Base-by-base conservation (phyloP, 1,139 yeast species). In the Diutina mesorugosa region DNA sequence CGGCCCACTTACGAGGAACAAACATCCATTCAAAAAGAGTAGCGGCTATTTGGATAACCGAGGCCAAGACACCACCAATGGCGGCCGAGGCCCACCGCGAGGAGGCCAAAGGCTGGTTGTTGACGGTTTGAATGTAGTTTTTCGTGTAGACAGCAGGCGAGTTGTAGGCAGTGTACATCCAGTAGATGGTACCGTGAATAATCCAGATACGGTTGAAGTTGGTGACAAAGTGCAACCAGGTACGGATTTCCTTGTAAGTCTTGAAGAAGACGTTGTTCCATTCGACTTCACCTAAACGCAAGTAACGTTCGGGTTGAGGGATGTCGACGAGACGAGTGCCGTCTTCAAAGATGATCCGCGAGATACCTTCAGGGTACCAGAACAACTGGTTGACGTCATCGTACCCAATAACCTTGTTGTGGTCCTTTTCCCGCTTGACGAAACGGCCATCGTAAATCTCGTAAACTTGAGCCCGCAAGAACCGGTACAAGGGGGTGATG, bases 361-460 rank as follows among this genome's bases (percentile, higher is more conserved):
- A 87, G 65, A 93, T 87, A 78, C 99, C 99, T 74, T 93, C 98
- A 52, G 99, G 98, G 74, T 93, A 95, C 99, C 99, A 93, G 76
- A 93, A 93, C 65, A 93, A 81, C 78, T 95, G 99, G 74, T 95
- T 93, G 60, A 93, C 95, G 77, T 95, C 99, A 77, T 93, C 99
- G 71, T 93, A 93, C 72, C 99, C 99, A 68, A 93, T 85, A 63
- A 93, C 82, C 69, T 87, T 81, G 77, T 90, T 87, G 76, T 95
- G 99, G 72, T 93, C 99, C 66, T 81, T 87, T 79, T 93, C 99
- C 72, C 99, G 91, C 76, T 95, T 95, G 65, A 93, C 95, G 67
- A 86, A 95, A 73, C 95, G 88, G 61, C 98, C 98, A 64, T 91
- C 97, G 64, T 85, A 80, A 64, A 93, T 84, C 74, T 93, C 98